Conservation (phyloP, 1,139 yeast species). For the Suhomyces terraborum region DNA sequence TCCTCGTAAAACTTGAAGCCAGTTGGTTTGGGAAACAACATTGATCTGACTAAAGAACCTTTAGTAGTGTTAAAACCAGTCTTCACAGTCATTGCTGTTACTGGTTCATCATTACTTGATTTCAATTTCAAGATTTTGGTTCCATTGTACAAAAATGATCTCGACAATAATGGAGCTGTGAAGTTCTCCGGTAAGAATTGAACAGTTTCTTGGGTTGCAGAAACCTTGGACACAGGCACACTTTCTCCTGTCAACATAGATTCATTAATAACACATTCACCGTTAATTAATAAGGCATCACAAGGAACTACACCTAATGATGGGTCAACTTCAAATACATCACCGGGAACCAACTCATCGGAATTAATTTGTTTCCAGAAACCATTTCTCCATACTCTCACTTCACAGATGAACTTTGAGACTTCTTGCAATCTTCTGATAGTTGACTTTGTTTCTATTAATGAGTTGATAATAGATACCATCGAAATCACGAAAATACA, state of each 20-base stretch:
- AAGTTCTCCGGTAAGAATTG: constrained; percentile 55
- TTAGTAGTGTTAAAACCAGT: constrained; percentile 96
- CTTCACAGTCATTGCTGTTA: constrained; percentile 81
- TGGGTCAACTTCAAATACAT: constrained; percentile 90
- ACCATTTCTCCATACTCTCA: constrained; percentile 88
- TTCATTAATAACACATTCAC: constrained; percentile 93
- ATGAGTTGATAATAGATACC: constrained; percentile 74
- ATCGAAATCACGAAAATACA: constrained; percentile 88
- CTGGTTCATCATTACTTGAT: constrained; percentile 65
- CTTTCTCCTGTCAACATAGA: constrained; percentile 98
- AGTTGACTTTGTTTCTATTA: constrained; percentile 80
- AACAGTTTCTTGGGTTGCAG: constrained; percentile 66
- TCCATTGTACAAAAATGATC: constrained; percentile 81
- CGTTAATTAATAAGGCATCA: constrained; percentile 82
- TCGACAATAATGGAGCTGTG: constrained; percentile 67
- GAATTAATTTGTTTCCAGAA: constrained; percentile 88
- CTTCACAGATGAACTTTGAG: constrained; percentile 73
- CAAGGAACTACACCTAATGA: constrained; percentile 75
- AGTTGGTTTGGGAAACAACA: constrained; percentile 93
- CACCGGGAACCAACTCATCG: constrained; percentile 92
- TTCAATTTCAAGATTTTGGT: constrained; percentile 85
- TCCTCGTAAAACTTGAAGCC: constrained; percentile 93
- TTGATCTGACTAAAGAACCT: constrained; percentile 91
- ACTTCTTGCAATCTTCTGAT: constrained; percentile 71
- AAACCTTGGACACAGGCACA: constrained; percentile 85